Percentiles rank a stretch among this genome's conserved stretches.
These are phyloP conservation scores for Penicillium sp. DNA, from an alignment of 2,329 filamentous ascomycete species.

Conservation along the genomic window DNA sequence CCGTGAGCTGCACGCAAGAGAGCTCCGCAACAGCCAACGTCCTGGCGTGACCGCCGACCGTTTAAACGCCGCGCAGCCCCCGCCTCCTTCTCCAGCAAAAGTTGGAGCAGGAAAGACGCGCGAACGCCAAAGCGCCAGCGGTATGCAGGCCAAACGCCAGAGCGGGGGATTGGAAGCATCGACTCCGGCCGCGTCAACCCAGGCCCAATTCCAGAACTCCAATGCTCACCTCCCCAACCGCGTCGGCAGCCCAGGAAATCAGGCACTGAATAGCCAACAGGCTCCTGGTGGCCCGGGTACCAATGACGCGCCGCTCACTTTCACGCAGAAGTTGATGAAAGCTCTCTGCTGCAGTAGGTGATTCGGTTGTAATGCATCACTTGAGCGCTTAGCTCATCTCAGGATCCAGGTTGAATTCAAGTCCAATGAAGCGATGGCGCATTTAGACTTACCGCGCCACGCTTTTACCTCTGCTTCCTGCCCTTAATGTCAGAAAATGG, in stretches of 20 bases:
- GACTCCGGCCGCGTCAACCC: constrained; percentile 85
- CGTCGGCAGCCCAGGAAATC: constrained; percentile 57
- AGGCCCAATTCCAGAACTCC: constrained; percentile 96
- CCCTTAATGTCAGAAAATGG: constrained; percentile 16
- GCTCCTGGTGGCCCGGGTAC: constrained; percentile 55
- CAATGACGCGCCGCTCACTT: constrained; percentile 71
- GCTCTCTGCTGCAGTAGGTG: constrained; percentile 78
- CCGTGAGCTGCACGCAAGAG: constrained; percentile 73
- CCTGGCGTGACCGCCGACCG: constrained; percentile 72
- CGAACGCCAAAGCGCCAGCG: constrained; percentile 75
- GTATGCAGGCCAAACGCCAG: constrained; percentile 70
- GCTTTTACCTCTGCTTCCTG: constrained; percentile 16
- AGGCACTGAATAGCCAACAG: constrained; percentile 59
- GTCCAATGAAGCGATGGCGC: constrained; percentile 15
- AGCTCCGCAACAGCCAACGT: constrained; percentile 59
- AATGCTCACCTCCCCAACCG: constrained; percentile 74
- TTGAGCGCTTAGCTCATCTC: constrained; percentile 26
- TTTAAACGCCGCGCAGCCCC: constrained; percentile 93
- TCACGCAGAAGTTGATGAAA: constrained; percentile 91
- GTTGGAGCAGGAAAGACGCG: constrained; percentile 69
- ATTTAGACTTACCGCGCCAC: constrained; percentile 18
- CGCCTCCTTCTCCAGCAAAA: constrained; percentile 80
- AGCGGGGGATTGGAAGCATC: constrained; percentile 66
- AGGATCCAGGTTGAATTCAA: constrained; percentile 37
- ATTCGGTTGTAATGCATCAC: constrained; percentile 21